Evolutionary conservation across 306 rosid genomes (phyloP).

Genomic region (Malus asiatica): DNA sequence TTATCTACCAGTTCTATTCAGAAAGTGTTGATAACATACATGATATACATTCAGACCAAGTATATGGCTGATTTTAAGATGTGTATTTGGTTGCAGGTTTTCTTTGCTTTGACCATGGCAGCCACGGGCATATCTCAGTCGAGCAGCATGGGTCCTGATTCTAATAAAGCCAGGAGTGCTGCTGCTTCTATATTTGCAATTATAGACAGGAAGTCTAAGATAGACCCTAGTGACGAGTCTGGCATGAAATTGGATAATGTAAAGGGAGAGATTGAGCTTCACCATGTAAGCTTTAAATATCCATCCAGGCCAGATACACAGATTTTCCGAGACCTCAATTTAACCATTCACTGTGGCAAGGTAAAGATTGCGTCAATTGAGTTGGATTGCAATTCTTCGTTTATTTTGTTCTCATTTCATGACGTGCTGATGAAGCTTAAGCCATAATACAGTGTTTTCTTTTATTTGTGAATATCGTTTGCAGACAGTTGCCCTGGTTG

Average conservation of each 20-base stretch:
- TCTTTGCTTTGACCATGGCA: constrained; percentile 79
- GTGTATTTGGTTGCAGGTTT: constrained; percentile 44
- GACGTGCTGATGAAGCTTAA: neutral
- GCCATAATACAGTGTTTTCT: neutral
- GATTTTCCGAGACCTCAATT: constrained; percentile 60
- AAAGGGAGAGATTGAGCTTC: constrained; percentile 57
- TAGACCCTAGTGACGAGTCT: constrained; percentile 59
- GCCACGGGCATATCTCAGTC: constrained; percentile 58
- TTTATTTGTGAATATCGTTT: neutral
- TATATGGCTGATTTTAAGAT: neutral
- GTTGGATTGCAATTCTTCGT: neutral
- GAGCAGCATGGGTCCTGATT: constrained; percentile 53
- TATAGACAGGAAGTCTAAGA: constrained; percentile 47
- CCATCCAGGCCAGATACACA: constrained; percentile 75
- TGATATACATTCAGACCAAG: neutral
- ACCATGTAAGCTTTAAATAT: constrained; percentile 59
- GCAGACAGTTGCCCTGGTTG: constrained; percentile 79
- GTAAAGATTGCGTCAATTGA: constrained; percentile 17
- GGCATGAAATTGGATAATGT: constrained; percentile 47
- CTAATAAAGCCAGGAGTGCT: constrained; percentile 52
- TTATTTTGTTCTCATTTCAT: neutral
- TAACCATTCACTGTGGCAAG: constrained; percentile 70
- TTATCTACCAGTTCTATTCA: neutral
- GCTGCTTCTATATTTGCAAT: constrained; percentile 57
- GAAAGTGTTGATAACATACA: neutral